Conservation (phyloP, 345 rosid species). For the Abelmoschus esculentus region DNA sequence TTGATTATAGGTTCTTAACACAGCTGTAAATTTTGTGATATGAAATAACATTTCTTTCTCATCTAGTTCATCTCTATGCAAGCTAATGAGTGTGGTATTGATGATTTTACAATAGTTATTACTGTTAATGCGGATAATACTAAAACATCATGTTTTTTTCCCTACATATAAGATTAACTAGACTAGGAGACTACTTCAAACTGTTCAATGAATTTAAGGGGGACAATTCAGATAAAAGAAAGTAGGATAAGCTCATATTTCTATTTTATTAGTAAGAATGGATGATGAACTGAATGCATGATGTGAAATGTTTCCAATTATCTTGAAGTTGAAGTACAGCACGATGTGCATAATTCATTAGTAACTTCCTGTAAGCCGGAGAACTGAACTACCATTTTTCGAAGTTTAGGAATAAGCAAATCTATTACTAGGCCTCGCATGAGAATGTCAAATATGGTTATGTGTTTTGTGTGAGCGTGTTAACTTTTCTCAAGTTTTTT, state of each 20-base stretch:
- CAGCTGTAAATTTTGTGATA: constrained; percentile 29
- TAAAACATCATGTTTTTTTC: neutral
- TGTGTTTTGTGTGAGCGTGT: too few species aligned
- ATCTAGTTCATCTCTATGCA: neutral
- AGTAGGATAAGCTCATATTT: neutral
- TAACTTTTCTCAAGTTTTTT: neutral
- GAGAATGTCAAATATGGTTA: neutral
- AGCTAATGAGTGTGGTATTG: neutral
- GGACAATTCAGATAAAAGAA: neutral
- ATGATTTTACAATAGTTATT: neutral
- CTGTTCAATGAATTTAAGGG: neutral
- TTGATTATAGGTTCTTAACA: constrained; percentile 27
- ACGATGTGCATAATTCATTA: neutral
- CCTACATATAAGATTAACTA: neutral
- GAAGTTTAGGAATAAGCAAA: neutral
- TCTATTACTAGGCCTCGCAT: neutral
- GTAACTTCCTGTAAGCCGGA: neutral
- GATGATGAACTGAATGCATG: neutral
- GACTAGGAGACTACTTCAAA: neutral
- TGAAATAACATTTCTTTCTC: constrained; percentile 20
- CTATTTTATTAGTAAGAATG: neutral
- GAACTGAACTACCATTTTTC: neutral
- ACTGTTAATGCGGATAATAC: neutral
- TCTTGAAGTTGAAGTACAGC: neutral
- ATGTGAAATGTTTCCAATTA: neutral